Base-by-base conservation (phyloP, 306 rosid genomes). In the Glycine tomentella region DNA sequence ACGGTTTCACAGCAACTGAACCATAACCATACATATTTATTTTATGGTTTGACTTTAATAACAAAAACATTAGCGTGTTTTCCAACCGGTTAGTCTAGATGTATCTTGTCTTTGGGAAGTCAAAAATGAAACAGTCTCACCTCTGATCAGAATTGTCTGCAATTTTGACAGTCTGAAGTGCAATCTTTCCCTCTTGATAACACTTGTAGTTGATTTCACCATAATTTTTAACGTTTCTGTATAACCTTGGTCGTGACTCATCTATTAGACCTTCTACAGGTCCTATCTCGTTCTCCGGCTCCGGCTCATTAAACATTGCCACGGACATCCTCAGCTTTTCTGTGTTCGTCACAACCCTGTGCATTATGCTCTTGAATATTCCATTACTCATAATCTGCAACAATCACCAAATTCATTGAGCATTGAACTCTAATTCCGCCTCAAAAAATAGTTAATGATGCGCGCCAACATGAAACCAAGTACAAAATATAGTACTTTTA, bases 361-460 rank as follows among this genome's bases (percentile, higher is more conserved):
- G 91, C 85, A 81, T 46, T 45, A 84, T 84, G 11, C 91, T 88
- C 88, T 86, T 81, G 88, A 88, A 86, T 69, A 86, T 79, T 51
- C 89, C 91, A 81, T 86, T 88, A 59, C 88, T 86, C 91, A 88
- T 84, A 20, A 88, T 88, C 91, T 88, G 86, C 65, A 74, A 57
- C 5, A 71, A 52, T 12, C 17, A 40, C 14, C 31, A 57, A 68
- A 45, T 69, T 10, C 34, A 50, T 76, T 49, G 58, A 16, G 2
- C 10, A 81, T 67, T 52, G 4, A 20, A 42, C 55, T 4, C 45
- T 17, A 62, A 33, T 62, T 62, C 48, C 14, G 6, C 7, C 20
- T 20, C 20, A 20, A 20, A 20, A 20, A 20, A 20, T 20, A 20
- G 20, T 20, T 20, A 20, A 20, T 20, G 0, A 20, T 20, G 20